These are phyloP conservation scores for Solanum verrucosum DNA, from an alignment of 257 asterid species.

Conservation along the genomic window DNA sequence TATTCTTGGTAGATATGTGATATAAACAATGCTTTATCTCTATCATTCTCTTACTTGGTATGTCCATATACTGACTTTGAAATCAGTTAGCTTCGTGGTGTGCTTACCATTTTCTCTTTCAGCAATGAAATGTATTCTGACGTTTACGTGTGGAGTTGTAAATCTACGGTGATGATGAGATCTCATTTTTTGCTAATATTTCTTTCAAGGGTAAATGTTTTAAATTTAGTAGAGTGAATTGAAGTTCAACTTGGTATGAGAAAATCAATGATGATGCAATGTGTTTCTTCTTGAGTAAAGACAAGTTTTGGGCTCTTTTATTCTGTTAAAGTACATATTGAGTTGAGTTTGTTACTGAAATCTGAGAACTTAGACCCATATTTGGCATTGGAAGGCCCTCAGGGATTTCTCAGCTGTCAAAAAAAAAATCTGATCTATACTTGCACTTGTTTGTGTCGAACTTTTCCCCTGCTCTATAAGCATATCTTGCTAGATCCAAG, in stretches of 20 bases:
- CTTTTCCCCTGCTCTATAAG: not conserved
- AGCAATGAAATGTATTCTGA: not conserved
- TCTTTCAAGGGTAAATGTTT: not conserved
- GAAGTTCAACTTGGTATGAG: not conserved
- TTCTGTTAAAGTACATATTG: not conserved
- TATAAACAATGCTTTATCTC: not conserved
- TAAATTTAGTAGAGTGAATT: not conserved
- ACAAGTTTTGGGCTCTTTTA: not conserved
- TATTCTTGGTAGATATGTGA: not conserved
- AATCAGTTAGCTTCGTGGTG: not conserved
- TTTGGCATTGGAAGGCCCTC: not conserved
- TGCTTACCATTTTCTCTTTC: not conserved
- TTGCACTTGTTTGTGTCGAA: not conserved
- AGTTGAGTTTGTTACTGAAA: not conserved
- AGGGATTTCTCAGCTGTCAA: not conserved
- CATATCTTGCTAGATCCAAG: not conserved
- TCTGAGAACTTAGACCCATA: not conserved
- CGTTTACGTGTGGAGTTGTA: not conserved
- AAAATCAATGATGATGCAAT: not conserved
- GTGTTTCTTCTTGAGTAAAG: not conserved
- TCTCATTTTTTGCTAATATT: not conserved
- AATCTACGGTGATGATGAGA: not conserved
- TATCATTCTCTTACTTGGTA: not conserved
- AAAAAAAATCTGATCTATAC: not conserved
- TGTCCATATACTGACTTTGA: not conserved